Conservation (phyloP, 73 alveolate genomes). For the Tetrahymena borealis region DNA sequence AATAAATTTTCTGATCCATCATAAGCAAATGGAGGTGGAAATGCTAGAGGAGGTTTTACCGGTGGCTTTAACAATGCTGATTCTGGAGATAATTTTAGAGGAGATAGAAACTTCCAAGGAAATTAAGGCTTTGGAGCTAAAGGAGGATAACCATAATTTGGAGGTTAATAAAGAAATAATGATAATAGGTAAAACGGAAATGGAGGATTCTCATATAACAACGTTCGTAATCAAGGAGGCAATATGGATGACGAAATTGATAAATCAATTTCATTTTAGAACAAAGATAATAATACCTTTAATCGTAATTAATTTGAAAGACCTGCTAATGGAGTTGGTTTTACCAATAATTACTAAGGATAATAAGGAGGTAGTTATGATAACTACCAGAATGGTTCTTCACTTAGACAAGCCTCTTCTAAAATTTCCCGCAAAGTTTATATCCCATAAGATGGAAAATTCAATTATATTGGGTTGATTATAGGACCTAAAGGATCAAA, state of each 20-base stretch:
- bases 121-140: background rate
- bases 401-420: constrained; percentile 14
- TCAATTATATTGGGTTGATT: constrained; percentile 90
- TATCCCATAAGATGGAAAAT: constrained; percentile 84
- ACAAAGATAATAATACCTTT: background rate
- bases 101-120: background rate
- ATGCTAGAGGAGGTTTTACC: background rate
- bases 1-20: background rate
- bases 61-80: background rate
- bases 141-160: too few species aligned
- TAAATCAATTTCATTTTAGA: background rate
- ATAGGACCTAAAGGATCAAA: constrained; percentile 95
- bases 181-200: background rate
- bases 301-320: background rate
- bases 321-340: background rate
- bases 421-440: constrained; percentile 74
- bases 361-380: background rate
- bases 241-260: background rate
- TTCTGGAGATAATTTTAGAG: background rate
- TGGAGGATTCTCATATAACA: background rate
- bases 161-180: too few species aligned
- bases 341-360: background rate
- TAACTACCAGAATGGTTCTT: background rate
- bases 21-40: background rate
- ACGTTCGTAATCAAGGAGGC: background rate